phyloP scores from a whole-genome alignment of 306 rosid species.

The Prunus mongolica region DNA sequence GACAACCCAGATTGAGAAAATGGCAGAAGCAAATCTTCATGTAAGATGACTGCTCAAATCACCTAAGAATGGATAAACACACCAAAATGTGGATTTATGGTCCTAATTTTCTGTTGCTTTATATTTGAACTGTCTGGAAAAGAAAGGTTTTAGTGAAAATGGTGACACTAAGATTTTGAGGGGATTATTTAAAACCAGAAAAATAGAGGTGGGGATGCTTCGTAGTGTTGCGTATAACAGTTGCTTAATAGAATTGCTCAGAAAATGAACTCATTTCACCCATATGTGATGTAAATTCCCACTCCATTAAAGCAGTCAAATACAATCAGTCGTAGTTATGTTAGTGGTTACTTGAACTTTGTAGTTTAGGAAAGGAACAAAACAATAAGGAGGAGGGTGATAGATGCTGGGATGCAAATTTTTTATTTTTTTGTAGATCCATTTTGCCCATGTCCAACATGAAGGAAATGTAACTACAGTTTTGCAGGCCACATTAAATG shows the following conservation, averaged over 20 bases:
- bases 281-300: neutral
- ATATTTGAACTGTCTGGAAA: constrained; percentile 7
- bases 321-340: neutral
- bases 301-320: neutral
- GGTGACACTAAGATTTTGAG: constrained; percentile 6
- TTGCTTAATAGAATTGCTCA: neutral
- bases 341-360: neutral
- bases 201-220: neutral
- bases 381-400: neutral
- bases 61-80: constrained; percentile 18
- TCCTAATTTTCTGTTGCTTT: neutral
- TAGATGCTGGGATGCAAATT: neutral
- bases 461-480: neutral
- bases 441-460: neutral
- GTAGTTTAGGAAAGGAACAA: neutral
- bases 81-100: constrained; percentile 14
- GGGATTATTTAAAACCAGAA: neutral
- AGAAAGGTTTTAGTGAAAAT: constrained; percentile 10
- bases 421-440: neutral
- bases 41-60: constrained; percentile 49
- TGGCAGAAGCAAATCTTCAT: constrained; percentile 84
- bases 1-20: constrained; percentile 82
- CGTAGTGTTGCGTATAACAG: neutral
- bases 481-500: neutral
- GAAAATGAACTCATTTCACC: neutral